Evolutionary conservation across 441 rosid species (phyloP).

Genomic region (Brassica hybrid): DNA sequence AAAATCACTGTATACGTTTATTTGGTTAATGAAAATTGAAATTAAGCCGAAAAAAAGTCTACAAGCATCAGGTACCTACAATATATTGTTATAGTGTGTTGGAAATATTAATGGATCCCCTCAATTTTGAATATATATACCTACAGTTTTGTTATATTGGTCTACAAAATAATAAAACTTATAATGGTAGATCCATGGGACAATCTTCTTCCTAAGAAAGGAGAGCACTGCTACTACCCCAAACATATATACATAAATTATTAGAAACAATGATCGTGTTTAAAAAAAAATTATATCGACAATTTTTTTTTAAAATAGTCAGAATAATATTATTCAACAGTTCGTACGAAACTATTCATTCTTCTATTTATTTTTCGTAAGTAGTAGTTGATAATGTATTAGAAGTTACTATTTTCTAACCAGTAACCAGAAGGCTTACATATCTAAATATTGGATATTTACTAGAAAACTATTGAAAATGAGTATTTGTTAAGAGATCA

Average conservation of each 20-base stretch:
- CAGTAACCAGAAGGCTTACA: neutral
- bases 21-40: too few species aligned
- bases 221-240: neutral
- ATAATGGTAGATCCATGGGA: constrained; percentile 19
- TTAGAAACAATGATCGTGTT: constrained; percentile 2
- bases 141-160: constrained; percentile 5
- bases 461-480: neutral
- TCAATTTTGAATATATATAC: neutral
- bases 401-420: neutral
- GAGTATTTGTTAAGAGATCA: neutral
- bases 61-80: constrained; percentile 20
- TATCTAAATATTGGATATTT: neutral
- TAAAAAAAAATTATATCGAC: neutral
- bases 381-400: neutral
- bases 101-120: constrained; percentile 1
- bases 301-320: neutral
- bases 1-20: too few species aligned
- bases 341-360: neutral
- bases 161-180: constrained; percentile 7
- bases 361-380: neutral
- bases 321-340: neutral
- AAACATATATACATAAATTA: constrained; percentile 1
- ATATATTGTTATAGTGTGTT: neutral
- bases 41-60: constrained; percentile 9
- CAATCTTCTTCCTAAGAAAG: neutral